phyloP scores from a whole-genome alignment of 169 alveolate genomes.

The Besnoitia besnoiti region DNA sequence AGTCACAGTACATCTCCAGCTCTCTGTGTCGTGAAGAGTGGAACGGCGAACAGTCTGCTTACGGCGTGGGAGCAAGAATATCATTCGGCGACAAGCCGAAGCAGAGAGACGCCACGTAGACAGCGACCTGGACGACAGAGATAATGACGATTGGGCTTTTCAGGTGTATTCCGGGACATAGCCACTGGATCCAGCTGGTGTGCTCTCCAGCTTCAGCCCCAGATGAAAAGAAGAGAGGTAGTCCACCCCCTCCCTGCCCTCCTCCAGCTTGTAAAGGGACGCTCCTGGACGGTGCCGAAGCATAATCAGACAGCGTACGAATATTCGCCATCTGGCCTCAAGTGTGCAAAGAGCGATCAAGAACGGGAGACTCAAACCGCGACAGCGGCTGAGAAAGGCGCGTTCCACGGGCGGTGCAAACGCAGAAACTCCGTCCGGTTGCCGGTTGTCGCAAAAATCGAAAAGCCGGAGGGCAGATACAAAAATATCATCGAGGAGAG shows the following conservation, averaged over 20 bases:
- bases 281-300: slow-evolving; percentile 16
- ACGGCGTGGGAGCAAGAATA: slow-evolving; percentile 34
- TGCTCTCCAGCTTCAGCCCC: not conserved
- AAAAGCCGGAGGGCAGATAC: no score
- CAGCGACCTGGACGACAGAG: slow-evolving; percentile 6
- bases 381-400: no score
- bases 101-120: slow-evolving; percentile 29
- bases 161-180: slow-evolving; percentile 8
- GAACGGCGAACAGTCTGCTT: no score
- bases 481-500: no score
- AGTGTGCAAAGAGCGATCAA: not conserved
- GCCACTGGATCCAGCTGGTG: slow-evolving; percentile 28
- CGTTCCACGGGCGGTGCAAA: no score
- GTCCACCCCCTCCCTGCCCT: not conserved
- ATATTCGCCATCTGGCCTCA: slow-evolving; percentile 4
- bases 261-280: not conserved
- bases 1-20: no score
- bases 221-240: slow-evolving; percentile 9
- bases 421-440: no score
- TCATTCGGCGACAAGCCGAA: slow-evolving; percentile 23
- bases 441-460: no score
- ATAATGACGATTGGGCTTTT: slow-evolving; percentile 9
- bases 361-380: no score
- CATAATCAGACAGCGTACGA: slow-evolving; percentile 40
- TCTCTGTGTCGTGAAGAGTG: no score